Evolutionary conservation across 495 filamentous ascomycete genomes (phyloP).

Genomic region (Hyaloscypha variabilis): DNA sequence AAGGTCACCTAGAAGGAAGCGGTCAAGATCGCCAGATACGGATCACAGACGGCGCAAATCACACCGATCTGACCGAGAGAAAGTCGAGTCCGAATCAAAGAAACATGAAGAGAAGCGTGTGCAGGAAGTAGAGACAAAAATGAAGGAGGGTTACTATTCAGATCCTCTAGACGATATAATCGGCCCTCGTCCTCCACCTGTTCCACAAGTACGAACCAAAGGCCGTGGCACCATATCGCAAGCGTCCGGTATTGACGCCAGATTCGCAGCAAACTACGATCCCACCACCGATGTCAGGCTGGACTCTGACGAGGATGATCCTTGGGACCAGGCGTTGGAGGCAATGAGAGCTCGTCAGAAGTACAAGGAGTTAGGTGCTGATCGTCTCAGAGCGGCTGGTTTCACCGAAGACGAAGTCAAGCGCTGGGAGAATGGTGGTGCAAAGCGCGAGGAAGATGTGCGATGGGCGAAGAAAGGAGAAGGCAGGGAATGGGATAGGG

Average conservation of each 20-base stretch:
- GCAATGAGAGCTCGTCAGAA: constrained; percentile 77
- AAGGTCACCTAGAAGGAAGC: constrained; percentile 32
- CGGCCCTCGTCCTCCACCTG: constrained; percentile 71
- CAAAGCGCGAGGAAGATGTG: constrained; percentile 69
- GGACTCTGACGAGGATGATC: constrained; percentile 60
- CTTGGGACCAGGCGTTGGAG: constrained; percentile 87
- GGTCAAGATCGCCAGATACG: constrained; percentile 22
- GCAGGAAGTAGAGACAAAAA: constrained; percentile 11
- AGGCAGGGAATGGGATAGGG: constrained; percentile 88
- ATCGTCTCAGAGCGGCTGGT: constrained; percentile 74
- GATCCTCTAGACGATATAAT: constrained; percentile 81
- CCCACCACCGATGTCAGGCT: constrained; percentile 69
- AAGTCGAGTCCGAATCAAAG: neutral
- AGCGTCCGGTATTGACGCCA: constrained; percentile 73
- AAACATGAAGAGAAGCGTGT: constrained; percentile 1
- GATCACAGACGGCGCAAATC: constrained; percentile 14
- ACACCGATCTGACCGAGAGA: constrained; percentile 5
- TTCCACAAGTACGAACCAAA: constrained; percentile 57
- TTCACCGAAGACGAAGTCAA: constrained; percentile 77
- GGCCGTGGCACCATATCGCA: constrained; percentile 69
- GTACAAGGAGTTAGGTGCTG: constrained; percentile 79
- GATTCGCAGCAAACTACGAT: constrained; percentile 79
- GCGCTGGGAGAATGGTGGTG: constrained; percentile 74
- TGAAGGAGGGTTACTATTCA: constrained; percentile 50
- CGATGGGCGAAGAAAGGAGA: constrained; percentile 80